phyloP scores from a whole-genome alignment of 768 basidiomycete genomes.

The Asterophora lycoperdoides region DNA sequence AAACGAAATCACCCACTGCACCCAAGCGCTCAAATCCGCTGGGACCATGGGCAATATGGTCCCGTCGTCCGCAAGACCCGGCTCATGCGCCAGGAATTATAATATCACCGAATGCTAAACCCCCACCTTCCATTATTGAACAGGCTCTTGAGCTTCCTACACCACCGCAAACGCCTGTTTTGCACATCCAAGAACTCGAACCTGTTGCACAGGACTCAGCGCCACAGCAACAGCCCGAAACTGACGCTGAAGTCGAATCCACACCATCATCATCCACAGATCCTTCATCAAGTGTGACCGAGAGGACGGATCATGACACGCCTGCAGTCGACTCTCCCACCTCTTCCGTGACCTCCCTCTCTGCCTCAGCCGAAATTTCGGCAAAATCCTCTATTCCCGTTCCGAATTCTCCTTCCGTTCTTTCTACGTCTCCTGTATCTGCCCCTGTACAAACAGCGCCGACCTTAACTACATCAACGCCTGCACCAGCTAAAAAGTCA shows the following conservation, averaged over 20 bases:
- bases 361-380: conserved; percentile 36
- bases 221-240: not conserved
- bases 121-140: conserved; percentile 55
- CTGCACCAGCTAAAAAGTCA: conserved; percentile 53
- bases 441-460: not conserved
- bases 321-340: conserved; percentile 53
- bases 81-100: conserved; percentile 64
- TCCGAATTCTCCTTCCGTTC: not conserved
- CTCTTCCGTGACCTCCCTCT: conserved; percentile 46
- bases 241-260: not conserved
- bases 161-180: conserved; percentile 41
- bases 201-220: not conserved
- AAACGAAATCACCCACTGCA: not conserved
- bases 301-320: conserved; percentile 47
- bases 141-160: conserved; percentile 50
- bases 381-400: conserved; percentile 4
- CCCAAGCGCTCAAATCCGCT: conserved; percentile 4
- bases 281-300: conserved; percentile 46
- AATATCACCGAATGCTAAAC: conserved; percentile 59
- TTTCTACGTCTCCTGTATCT: not conserved
- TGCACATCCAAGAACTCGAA: conserved; percentile 16
- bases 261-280: conserved; percentile 26
- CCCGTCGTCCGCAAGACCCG: conserved; percentile 64
- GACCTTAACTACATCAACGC: conserved; percentile 17
- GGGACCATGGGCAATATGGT: conserved; percentile 63